Evolutionary conservation across 768 basidiomycete genomes (phyloP).

Genomic region (Macrolepiota dolichaula): DNA sequence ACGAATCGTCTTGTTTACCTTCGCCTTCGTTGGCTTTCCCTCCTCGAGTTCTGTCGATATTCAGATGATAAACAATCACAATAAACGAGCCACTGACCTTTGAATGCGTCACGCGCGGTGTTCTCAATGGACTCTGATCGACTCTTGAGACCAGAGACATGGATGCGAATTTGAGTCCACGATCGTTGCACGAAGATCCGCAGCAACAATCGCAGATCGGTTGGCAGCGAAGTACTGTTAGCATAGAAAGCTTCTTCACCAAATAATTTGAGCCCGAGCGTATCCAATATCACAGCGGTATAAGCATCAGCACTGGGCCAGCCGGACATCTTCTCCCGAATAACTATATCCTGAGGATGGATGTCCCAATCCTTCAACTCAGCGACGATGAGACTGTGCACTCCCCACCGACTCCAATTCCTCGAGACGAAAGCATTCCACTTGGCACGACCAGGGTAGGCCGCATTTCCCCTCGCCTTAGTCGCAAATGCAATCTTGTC

Average conservation of each 20-base stretch:
- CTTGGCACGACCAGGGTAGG: background rate
- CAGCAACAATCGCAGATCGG: background rate
- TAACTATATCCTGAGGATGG: background rate
- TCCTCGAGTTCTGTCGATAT: background rate
- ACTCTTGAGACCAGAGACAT: background rate
- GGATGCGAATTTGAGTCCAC: background rate
- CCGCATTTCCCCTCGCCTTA: background rate
- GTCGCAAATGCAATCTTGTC: conserved; percentile 14
- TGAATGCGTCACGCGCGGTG: background rate
- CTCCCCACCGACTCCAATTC: background rate
- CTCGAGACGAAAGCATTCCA: background rate
- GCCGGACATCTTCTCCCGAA: background rate
- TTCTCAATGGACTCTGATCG: background rate
- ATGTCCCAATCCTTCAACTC: background rate
- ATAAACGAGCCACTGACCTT: background rate
- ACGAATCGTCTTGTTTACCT: background rate
- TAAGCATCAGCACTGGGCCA: background rate
- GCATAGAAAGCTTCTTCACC: background rate
- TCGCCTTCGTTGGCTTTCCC: background rate
- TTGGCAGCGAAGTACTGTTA: background rate
- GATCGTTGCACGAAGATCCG: background rate
- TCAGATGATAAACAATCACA: background rate
- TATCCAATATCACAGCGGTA: background rate
- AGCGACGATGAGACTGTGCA: background rate
- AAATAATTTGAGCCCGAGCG: background rate